Evolutionary conservation across 2,329 filamentous ascomycete species (phyloP).

Genomic region (Cladosporium sp.): DNA sequence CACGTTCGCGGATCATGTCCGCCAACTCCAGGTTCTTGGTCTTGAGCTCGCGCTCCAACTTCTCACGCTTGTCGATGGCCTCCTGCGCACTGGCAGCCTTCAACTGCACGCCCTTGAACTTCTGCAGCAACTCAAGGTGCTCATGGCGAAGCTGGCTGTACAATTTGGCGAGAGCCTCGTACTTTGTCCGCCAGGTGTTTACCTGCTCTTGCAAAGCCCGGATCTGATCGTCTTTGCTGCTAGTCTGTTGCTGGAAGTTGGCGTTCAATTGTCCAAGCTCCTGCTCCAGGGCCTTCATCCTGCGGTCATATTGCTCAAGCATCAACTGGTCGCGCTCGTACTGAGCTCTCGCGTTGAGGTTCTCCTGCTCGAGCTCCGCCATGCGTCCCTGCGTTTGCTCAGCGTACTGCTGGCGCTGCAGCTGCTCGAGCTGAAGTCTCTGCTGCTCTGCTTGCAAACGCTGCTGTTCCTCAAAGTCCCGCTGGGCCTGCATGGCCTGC

Average conservation of each 20-base stretch:
- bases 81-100: constrained; percentile 97
- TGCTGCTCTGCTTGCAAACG: constrained; percentile 83
- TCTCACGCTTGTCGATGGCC: constrained; percentile 90
- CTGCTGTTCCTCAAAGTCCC: constrained; percentile 96
- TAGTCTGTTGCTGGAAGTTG: constrained; percentile 79
- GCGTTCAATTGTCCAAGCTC: constrained; percentile 78
- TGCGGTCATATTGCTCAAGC: constrained; percentile 90
- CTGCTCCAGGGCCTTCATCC: constrained; percentile 86
- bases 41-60: constrained; percentile 95
- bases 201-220: constrained; percentile 90
- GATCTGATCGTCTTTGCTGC: constrained; percentile 93
- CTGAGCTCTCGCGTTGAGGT: constrained; percentile 87
- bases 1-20: constrained; percentile 96
- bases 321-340: constrained; percentile 97
- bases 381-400: constrained; percentile 95
- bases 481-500: constrained; percentile 77
- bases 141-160: constrained; percentile 96
- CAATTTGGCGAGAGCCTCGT: constrained; percentile 91
- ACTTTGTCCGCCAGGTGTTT: constrained; percentile 96
- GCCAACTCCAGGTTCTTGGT: constrained; percentile 98
- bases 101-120: constrained; percentile 92
- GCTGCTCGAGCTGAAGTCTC: constrained; percentile 81
- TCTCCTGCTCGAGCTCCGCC: constrained; percentile 92
- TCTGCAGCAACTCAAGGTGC: constrained; percentile 89
- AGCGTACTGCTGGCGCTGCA: constrained; percentile 82